Evolutionary conservation across 164 flowering plant species (phyloP), one percentile per base, ranked within the genome.

Genomic region (Nelumbo lutea): DNA sequence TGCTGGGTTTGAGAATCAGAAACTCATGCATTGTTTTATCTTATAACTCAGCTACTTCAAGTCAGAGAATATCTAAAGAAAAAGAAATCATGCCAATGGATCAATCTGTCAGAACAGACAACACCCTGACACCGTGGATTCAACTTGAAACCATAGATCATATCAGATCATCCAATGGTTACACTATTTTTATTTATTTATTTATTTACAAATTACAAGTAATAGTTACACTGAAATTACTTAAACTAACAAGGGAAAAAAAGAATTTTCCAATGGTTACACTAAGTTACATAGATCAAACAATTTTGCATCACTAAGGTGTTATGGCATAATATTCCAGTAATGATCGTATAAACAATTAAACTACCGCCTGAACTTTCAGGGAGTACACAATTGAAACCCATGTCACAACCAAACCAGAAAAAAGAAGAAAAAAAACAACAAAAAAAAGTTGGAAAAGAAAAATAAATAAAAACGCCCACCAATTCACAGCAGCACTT

Each of bases 201-300:
- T 27, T 27, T 27, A 27, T 27, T 27, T 27, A 27, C 27, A 27
- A 27, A 27, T 27, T 27, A 27, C 27, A 27, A 27, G 27, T 27
- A 27, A 27, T 27, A 27, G 27, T 27, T 27, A 27, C 27, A 27
- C 27, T 27, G 27, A 27, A 27, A 27, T 27, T 27, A 27, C 27
- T 27, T 27, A 27, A 27, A 27, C 27, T 27, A 27, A 27, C 27
- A 27, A 27, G 27, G 27, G 27, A 27, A 27, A 0, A 27, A 27
- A 27, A 27, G 27, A 27, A 27, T 27, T 27, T 48, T 47, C 52
- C 67, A 50, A 48, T 46, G 51, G 47, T 42, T n/a, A 3, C 27
- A 9, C 10, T 62, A 15, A 59, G 40, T 59, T 60, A 40, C 45
- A 61, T 40, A 68, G 70, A 68, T 68, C 70, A 68, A 47, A 68